These are phyloP conservation scores for Hawksworthiomyces lignivorus DNA, from an alignment of 2,329 filamentous ascomycete genomes.

Conservation along the genomic window DNA sequence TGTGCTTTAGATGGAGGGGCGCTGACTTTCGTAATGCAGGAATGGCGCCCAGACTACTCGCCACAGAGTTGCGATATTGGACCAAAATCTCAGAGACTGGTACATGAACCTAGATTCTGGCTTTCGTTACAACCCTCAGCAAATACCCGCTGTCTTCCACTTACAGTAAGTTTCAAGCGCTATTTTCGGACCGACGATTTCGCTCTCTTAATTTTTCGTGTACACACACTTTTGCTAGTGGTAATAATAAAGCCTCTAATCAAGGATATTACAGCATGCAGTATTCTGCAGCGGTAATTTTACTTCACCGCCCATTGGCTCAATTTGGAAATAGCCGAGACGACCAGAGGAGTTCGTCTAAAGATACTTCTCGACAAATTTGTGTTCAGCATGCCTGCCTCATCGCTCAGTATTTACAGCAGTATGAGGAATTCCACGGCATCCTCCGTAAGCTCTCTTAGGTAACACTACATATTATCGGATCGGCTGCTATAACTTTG, in stretches of 20 bases:
- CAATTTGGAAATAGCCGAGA: conserved; percentile 5
- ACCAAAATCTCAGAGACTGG: conserved; percentile 6
- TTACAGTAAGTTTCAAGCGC: conserved; percentile 4
- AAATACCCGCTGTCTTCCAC: conserved; percentile 7
- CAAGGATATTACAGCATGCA: conserved; percentile 9
- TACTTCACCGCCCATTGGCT: conserved; percentile 9
- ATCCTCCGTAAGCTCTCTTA: conserved; percentile 6
- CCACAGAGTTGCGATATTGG: conserved; percentile 3
- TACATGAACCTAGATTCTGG: conserved; percentile 4
- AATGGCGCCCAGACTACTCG: conserved; percentile 5
- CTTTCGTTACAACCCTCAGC: conserved; percentile 6
- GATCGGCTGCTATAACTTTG: conserved; percentile 8
- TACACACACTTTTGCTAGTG: too few relatives aligned
- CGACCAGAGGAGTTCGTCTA: not conserved
- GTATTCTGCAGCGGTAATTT: conserved; percentile 10
- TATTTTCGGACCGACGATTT: too few relatives aligned
- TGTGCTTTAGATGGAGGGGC: too few relatives aligned
- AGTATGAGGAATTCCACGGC: conserved; percentile 8
- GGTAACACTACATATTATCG: conserved; percentile 11
- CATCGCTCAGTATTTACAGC: conserved; percentile 10
- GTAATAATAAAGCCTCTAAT: too few relatives aligned
- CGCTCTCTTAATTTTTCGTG: too few relatives aligned
- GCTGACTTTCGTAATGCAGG: not conserved
- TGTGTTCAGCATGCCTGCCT: conserved; percentile 9
- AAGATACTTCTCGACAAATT: conserved; percentile 5